Evolutionary conservation across 2,329 filamentous ascomycete genomes (phyloP).

Genomic region (Hypoxylon sp.): DNA sequence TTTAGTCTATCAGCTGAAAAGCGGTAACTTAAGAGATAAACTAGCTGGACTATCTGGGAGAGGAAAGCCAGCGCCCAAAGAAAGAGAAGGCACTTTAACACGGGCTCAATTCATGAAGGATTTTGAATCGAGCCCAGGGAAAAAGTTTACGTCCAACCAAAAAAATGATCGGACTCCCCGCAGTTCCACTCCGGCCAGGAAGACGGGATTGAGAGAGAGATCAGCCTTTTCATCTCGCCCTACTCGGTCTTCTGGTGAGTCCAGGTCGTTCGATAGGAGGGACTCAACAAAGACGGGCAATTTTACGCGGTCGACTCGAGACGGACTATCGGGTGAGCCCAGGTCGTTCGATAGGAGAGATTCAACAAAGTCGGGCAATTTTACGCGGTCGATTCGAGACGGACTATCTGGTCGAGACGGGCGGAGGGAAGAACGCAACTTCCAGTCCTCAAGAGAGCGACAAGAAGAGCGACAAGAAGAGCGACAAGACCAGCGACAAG

Average conservation of each 20-base stretch:
- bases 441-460: conserved; percentile 12
- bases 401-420: not conserved
- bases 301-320: too few species aligned
- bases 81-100: conserved; percentile 20
- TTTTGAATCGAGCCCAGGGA: conserved; percentile 29
- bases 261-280: not conserved
- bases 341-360: conserved; percentile 5
- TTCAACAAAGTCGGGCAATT: not conserved
- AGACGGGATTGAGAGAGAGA: not conserved
- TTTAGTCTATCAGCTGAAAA: conserved; percentile 68
- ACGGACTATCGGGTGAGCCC: not conserved
- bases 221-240: not conserved
- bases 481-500: conserved; percentile 5
- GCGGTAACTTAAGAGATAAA: conserved; percentile 59
- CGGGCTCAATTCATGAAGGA: conserved; percentile 35
- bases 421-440: conserved; percentile 7
- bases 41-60: conserved; percentile 27
- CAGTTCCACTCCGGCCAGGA: not conserved
- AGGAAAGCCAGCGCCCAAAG: not conserved
- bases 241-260: not conserved
- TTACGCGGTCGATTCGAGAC: conserved; percentile 5
- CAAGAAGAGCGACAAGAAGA: conserved; percentile 9
- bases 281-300: not conserved
- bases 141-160: not conserved
- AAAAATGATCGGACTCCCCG: not conserved